Conservation (phyloP, 164 flowering plant species). For the Magnolia officinalis region DNA sequence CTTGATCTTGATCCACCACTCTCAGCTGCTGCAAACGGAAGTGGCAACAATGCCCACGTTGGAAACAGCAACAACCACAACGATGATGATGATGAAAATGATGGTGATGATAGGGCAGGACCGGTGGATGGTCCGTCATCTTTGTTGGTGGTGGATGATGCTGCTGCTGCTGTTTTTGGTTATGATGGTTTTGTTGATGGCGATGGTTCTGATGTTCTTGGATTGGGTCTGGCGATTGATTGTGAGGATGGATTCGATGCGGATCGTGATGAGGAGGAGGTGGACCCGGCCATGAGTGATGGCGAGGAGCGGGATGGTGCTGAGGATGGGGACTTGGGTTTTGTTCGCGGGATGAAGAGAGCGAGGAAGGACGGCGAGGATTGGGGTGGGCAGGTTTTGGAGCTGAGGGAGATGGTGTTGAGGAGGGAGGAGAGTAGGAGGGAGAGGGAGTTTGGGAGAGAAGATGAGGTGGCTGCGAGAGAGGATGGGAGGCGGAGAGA, state of each 20-base stretch:
- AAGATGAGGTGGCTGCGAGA: conserved; percentile 26
- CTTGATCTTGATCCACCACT: conserved; percentile 40
- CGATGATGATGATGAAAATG: neutral
- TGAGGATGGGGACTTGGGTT: conserved; percentile 1
- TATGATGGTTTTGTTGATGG: conserved; percentile 10
- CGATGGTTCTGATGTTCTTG: conserved; percentile 33
- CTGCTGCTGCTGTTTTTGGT: neutral
- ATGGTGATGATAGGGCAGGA: neutral
- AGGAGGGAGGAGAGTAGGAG: conserved; percentile 51
- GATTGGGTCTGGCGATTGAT: conserved; percentile 31
- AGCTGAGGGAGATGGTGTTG: conserved; percentile 47
- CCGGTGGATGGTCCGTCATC: neutral
- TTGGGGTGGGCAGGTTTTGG: conserved; percentile 11
- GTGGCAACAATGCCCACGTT: neutral
- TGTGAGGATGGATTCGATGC: conserved; percentile 15
- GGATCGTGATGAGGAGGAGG: conserved; percentile 2
- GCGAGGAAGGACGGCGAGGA: neutral
- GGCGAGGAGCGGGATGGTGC: conserved; percentile 15
- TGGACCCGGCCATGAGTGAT: conserved; percentile 4
- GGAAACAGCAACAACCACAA: neutral
- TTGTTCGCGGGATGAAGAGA: neutral
- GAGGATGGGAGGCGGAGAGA: conserved; percentile 31
- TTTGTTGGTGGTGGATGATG: neutral
- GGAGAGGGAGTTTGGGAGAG: conserved; percentile 36
- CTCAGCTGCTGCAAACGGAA: neutral